These are phyloP conservation scores for Cryphonectria carpinicola DNA, from an alignment of 2,329 filamentous ascomycete species.

Conservation along the genomic window DNA sequence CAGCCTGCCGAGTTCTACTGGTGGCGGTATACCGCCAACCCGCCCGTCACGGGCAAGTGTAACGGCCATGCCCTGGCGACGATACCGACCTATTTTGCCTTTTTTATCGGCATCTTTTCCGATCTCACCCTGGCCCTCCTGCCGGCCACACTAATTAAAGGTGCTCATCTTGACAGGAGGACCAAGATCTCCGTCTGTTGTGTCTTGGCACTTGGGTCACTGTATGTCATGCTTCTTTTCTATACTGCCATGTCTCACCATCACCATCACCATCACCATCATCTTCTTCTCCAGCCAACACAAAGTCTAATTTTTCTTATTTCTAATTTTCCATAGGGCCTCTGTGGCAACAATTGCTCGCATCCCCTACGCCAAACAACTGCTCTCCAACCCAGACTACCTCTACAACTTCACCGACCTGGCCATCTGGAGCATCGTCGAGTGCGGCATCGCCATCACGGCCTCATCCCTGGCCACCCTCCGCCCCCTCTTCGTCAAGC, in stretches of 20 bases:
- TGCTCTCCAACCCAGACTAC: slow-evolving; percentile 42
- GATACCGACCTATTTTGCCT: slow-evolving; percentile 41
- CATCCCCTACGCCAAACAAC: slow-evolving; percentile 45
- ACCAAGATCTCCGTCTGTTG: slow-evolving; percentile 37
- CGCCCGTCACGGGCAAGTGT: slow-evolving; percentile 38
- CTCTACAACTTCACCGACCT: slow-evolving; percentile 47
- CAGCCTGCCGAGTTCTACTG: slow-evolving; percentile 44
- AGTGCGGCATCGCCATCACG: slow-evolving; percentile 45
- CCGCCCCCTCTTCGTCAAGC: slow-evolving; percentile 26
- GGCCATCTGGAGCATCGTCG: slow-evolving; percentile 49
- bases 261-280: too few species aligned
- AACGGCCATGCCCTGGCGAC: slow-evolving; percentile 37
- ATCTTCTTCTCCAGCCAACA: background rate
- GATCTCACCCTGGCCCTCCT: slow-evolving; percentile 44
- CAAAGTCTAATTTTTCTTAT: slow-evolving; percentile 10
- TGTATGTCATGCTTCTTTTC: slow-evolving; percentile 38
- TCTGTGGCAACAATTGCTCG: slow-evolving; percentile 48
- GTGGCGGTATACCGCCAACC: slow-evolving; percentile 38
- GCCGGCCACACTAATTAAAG: slow-evolving; percentile 42
- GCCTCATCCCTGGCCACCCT: slow-evolving; percentile 46
- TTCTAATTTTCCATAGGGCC: slow-evolving; percentile 36
- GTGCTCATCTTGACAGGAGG: slow-evolving; percentile 40
- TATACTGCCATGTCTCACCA: background rate
- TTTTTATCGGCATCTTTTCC: slow-evolving; percentile 38
- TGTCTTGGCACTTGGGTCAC: slow-evolving; percentile 40